Evolutionary conservation across 1,284 basidiomycete species (phyloP), one percentile per base, ranked within the genome.

Genomic region (Heimioporus retisporus): DNA sequence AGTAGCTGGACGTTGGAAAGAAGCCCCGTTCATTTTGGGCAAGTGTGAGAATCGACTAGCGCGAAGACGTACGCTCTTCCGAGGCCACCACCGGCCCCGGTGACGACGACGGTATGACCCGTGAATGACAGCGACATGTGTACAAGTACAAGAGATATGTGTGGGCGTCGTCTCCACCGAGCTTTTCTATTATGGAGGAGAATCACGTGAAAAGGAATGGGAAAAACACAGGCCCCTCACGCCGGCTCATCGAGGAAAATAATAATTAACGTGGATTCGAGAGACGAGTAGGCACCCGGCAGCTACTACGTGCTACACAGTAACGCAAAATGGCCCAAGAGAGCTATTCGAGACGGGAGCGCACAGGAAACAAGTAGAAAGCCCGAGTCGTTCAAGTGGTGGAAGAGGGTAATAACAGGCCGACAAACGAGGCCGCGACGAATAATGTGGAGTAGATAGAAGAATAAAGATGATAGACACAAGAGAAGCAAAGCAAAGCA

Each of bases 61-160:
- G 31, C 10, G 23, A 43, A 14, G n/a, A 85, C 94, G 78, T 76
- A 98, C 94, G 93, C 88, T 82, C 90, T 93, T 63, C 97, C 97
- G 31, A 99, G 88, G 48, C 98, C 97, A 69, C 96, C 96, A 44
- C 98, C 98, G 63, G 96, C 97, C 65, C 98, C 98, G 59, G 98
- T 99, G 71, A 99, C 85, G 73, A 99, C 88, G 71, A 97, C 95
- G 50, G 96, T 96, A 68, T 98, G 95, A 71, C 93, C 93, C 82
- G 96, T 93, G 88, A 97, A 98, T 10, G 91, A 92, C 31, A 94
- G 80, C 59, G 81, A 71, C 73, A 75, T 79, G 11, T 21, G 7
- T 44, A 54, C 25, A 28, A 35, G 35, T 35, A 35, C 35, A 35
- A 35, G 35, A 35, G 35, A 35, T 35, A 35, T 35, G 35, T 35